Evolutionary conservation across 495 filamentous ascomycete species (phyloP).

Genomic region (Coniosporium apollinis): DNA sequence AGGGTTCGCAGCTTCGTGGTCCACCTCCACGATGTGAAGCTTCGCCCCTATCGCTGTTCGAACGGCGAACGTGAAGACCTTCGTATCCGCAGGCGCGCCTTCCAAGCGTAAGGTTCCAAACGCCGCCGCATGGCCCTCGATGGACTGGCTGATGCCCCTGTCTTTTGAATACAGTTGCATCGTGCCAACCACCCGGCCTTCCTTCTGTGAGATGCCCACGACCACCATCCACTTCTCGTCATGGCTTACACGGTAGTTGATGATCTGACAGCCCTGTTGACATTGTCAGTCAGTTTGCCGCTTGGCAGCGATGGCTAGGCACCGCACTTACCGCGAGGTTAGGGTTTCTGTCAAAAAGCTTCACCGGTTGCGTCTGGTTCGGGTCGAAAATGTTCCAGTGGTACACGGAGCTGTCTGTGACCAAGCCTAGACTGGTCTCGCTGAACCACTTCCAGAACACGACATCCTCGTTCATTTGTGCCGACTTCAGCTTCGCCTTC

Average conservation of each 20-base stretch:
- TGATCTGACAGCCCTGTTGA: conserved; percentile 80
- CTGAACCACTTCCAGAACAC: conserved; percentile 99
- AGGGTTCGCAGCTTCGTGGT: conserved; percentile 76
- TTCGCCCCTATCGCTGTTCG: conserved; percentile 77
- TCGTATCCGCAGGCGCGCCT: conserved; percentile 75
- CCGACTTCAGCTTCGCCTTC: conserved; percentile 87
- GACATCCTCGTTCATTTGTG: conserved; percentile 91
- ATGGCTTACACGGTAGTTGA: conserved; percentile 94
- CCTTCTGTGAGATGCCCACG: conserved; percentile 84
- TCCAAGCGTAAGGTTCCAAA: conserved; percentile 84
- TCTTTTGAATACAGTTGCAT: conserved; percentile 97
- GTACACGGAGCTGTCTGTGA: conserved; percentile 79
- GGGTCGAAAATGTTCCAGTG: conserved; percentile 93
- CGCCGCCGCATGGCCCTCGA: conserved; percentile 92
- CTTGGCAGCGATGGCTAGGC: too few species aligned
- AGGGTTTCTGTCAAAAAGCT: conserved; percentile 80
- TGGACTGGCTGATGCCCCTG: conserved; percentile 89
- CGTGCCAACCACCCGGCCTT: conserved; percentile 82
- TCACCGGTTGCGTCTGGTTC: conserved; percentile 58
- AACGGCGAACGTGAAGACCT: conserved; percentile 93
- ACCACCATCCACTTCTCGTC: conserved; percentile 98
- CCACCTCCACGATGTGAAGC: conserved; percentile 94
- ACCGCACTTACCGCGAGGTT: conserved; percentile 63
- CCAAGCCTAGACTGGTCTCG: conserved; percentile 66
- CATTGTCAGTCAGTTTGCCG: too few species aligned